Evolutionary conservation across 108 stramenopile genomes (phyloP).

Genomic region (Nannochloropsis salina): DNA sequence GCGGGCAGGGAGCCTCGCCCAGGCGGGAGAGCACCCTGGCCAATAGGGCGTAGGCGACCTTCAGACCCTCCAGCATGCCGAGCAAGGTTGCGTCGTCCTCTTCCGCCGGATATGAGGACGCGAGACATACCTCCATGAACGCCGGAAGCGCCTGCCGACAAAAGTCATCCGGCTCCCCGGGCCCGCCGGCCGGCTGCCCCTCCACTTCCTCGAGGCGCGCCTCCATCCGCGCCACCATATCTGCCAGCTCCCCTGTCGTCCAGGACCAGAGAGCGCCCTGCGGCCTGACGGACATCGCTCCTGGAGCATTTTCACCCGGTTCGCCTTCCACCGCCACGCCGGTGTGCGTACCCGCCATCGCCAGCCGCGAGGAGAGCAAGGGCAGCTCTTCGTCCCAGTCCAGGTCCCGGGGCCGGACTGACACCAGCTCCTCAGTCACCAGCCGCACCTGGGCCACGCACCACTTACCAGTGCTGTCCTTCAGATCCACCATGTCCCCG

Average conservation of each 20-base stretch:
- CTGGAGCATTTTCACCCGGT: background rate
- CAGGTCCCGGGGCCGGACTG: background rate
- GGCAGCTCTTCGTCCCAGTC: background rate
- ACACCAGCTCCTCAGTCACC: background rate
- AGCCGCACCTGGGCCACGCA: conserved; percentile 14
- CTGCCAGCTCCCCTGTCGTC: background rate
- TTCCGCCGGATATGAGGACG: background rate
- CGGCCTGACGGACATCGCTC: background rate
- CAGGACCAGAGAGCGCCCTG: background rate
- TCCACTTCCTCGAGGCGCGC: background rate
- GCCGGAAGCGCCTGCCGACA: background rate
- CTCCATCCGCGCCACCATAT: background rate
- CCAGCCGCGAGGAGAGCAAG: background rate
- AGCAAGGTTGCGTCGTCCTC: background rate
- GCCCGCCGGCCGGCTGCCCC: background rate
- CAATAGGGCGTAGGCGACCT: background rate
- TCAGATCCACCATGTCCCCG: background rate
- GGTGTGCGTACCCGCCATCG: background rate
- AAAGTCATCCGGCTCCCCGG: background rate
- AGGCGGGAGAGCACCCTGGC: background rate
- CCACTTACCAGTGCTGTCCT: background rate
- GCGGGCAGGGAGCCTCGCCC: background rate
- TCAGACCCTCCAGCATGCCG: background rate
- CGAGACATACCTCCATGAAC: conserved; percentile 1
- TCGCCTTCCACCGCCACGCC: background rate